Evolutionary conservation across 1,284 basidiomycete species (phyloP).

Genomic region (Sphagnurus paluster): DNA sequence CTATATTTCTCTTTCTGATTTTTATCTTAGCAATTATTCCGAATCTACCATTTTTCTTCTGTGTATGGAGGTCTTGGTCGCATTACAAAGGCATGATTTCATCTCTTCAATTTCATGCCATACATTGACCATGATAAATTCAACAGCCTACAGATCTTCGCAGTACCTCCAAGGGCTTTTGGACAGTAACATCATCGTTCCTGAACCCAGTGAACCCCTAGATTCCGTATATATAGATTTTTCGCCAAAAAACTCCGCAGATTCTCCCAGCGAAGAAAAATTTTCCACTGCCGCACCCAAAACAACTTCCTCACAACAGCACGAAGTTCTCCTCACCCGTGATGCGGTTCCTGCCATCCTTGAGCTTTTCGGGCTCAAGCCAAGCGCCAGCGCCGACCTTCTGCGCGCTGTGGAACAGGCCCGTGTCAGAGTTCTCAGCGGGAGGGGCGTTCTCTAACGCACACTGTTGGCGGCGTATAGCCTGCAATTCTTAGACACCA

Average conservation of each 20-base stretch:
- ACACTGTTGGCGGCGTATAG: too few relatives aligned
- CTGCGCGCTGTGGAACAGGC: constrained; percentile 67
- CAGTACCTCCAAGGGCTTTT: constrained; percentile 65
- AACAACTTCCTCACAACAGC: constrained; percentile 14
- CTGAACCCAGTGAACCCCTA: constrained; percentile 51
- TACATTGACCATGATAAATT: neutral
- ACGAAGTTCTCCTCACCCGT: constrained; percentile 46
- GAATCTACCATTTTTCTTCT: constrained; percentile 83
- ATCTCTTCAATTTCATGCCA: neutral
- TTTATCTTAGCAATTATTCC: constrained; percentile 66
- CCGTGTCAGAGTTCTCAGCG: constrained; percentile 29
- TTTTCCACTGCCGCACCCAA: neutral
- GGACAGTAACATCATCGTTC: constrained; percentile 52
- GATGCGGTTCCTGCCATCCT: constrained; percentile 55
- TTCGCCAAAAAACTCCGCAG: constrained; percentile 20
- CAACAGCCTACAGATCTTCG: constrained; percentile 69
- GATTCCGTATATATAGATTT: constrained; percentile 56
- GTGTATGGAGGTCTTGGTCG: constrained; percentile 80
- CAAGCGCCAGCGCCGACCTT: constrained; percentile 50
- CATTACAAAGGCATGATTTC: constrained; percentile 66
- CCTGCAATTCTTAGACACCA: too few relatives aligned
- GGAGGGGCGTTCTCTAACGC: constrained; percentile 18
- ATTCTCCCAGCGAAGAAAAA: constrained; percentile 17
- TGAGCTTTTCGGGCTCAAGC: constrained; percentile 44
- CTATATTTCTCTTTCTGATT: neutral